Evolutionary conservation across 2,329 filamentous ascomycete genomes (phyloP).

Genomic region (Venturia oleaginea): DNA sequence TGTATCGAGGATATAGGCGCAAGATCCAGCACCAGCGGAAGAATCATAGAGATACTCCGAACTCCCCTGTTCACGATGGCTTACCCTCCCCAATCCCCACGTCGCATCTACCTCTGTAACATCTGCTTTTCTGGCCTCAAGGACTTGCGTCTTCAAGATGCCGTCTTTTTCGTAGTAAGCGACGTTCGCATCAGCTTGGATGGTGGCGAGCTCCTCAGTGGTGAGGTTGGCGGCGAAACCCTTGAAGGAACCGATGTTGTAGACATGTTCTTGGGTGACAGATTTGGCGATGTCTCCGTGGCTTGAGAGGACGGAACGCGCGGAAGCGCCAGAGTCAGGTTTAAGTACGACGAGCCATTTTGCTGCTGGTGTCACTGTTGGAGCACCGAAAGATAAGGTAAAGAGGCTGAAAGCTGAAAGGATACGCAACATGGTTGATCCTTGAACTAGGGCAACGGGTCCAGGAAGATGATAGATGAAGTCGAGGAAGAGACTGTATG

Average conservation of each 20-base stretch:
- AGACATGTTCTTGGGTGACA: conserved; percentile 3
- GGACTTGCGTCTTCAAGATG: neutral
- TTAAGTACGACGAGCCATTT: conserved; percentile 17
- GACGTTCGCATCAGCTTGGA: neutral
- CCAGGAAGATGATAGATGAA: neutral
- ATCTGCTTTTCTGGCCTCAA: neutral
- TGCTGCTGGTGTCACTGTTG: conserved; percentile 11
- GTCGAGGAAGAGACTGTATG: neutral
- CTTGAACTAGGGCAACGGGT: neutral
- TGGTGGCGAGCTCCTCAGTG: neutral
- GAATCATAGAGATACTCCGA: conserved; percentile 25
- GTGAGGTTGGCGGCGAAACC: conserved; percentile 11
- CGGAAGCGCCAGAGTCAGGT: neutral
- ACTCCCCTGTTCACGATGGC: conserved; percentile 19
- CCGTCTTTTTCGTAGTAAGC: conserved; percentile 12
- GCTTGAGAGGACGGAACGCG: neutral
- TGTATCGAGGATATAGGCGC: conserved; percentile 31
- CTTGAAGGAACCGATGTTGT: conserved; percentile 11
- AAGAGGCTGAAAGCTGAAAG: conserved; percentile 1
- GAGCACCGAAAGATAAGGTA: conserved; percentile 8
- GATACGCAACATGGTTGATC: conserved; percentile 1
- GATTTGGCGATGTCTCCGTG: neutral
- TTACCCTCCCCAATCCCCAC: conserved; percentile 11
- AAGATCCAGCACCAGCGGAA: conserved; percentile 25
- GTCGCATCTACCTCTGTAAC: neutral